Base-by-base conservation (phyloP, 108 stramenopile genomes). In the Parietichytrium sp. region DNA sequence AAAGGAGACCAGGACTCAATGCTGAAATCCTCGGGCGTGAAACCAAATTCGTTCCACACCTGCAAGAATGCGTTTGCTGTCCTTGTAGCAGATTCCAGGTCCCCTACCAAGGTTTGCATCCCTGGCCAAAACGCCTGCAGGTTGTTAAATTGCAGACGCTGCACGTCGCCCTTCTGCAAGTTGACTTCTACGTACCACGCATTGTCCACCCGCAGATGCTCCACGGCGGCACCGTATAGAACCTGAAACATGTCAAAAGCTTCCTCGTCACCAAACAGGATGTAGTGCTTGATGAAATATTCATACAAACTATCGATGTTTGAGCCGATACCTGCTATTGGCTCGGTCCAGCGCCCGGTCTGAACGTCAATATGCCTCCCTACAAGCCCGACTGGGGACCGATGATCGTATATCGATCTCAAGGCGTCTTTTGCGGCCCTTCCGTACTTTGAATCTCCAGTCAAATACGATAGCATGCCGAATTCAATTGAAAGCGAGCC, bases 121-220 rank as follows among this genome's bases (percentile, higher is more conserved):
- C 97, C 97, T 0, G 97, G 97, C 84, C 93, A 95, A 84, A 98
- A 98, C 8, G 96, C 93, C 89, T 93, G 93, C n/a, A 98, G 84
- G 33, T 91, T 90, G 80, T 96, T 95, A 81, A 96, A 92, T 0
- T 3, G 54, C 13, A 83, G 52, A 3, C 55, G 49, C 27, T n/a
- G 82, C 3, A 78, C 2, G 7, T 23, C 33, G 79, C 94, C 96
- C 18, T 36, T 15, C 16, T 78, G 48, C 90, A 96, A 93, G 54
- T 95, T 95, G 7, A 94, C 94, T 53, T 94, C 95, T 0, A 85
- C 89, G 82, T 95, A 98, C 95, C 95, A 98, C 29, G 61, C 45
- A 51, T 96, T 95, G 2, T 93, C 95, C 13, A 91, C 47, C 20
- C 94, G 82, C 18, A 90, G 81, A 61, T 92, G 84, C 13, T 90